These are phyloP conservation scores for Fusarium sp. DNA, from an alignment of 2,329 filamentous ascomycete species.

Conservation along the genomic window DNA sequence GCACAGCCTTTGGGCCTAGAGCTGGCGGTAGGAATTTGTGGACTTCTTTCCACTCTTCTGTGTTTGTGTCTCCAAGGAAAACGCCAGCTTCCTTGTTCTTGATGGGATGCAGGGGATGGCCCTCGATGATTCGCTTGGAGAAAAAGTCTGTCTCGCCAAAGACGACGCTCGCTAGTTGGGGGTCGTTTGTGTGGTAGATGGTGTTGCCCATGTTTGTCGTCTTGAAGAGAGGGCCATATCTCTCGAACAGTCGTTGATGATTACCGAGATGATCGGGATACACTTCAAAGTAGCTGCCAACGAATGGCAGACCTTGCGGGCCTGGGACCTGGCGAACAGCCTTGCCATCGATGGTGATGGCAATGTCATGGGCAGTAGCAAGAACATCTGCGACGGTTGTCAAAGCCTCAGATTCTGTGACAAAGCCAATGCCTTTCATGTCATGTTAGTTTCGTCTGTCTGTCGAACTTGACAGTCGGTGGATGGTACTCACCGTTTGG, in stretches of 20 bases:
- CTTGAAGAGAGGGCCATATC: slow-evolving; percentile 61
- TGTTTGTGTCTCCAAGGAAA: slow-evolving; percentile 61
- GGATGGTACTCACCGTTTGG: slow-evolving; percentile 47
- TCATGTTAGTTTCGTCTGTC: slow-evolving; percentile 13
- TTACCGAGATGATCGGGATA: slow-evolving; percentile 68
- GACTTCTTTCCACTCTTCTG: slow-evolving; percentile 58
- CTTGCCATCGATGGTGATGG: slow-evolving; percentile 60
- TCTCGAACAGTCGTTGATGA: slow-evolving; percentile 62
- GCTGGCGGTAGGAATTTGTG: slow-evolving; percentile 71
- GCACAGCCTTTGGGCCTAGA: slow-evolving; percentile 66
- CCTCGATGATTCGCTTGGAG: slow-evolving; percentile 61
- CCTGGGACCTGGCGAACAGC: slow-evolving; percentile 60
- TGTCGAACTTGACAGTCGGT: neutral
- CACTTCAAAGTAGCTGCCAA: slow-evolving; percentile 64
- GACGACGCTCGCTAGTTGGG: slow-evolving; percentile 55
- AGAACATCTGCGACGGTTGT: slow-evolving; percentile 49
- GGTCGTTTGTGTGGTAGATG: slow-evolving; percentile 62
- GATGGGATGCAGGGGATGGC: slow-evolving; percentile 57
- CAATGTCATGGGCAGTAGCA: slow-evolving; percentile 46
- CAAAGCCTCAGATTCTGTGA: slow-evolving; percentile 45
- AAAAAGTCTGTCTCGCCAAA: slow-evolving; percentile 62
- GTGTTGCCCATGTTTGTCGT: slow-evolving; percentile 61
- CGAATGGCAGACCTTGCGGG: slow-evolving; percentile 56
- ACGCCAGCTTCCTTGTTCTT: slow-evolving; percentile 54
- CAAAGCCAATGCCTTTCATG: slow-evolving; percentile 51